phyloP scores from a whole-genome alignment of 768 basidiomycete species.

The Daedaleopsis nitida region DNA sequence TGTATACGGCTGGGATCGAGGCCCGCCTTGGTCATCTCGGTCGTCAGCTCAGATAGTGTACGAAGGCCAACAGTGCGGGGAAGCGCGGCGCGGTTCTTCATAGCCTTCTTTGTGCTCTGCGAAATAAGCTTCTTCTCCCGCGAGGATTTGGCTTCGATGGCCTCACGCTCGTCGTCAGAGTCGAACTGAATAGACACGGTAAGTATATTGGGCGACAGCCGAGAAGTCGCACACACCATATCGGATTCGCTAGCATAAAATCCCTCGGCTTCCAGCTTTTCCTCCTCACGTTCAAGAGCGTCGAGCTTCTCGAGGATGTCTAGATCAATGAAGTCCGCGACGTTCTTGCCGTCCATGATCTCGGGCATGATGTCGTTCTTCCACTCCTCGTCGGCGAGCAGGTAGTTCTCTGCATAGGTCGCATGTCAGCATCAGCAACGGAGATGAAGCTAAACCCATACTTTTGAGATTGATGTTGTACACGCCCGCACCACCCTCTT shows the following conservation, averaged over 20 bases:
- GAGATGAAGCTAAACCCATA: slow-evolving; percentile 36
- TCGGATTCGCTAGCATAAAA: slow-evolving; percentile 93
- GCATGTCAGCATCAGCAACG: not conserved
- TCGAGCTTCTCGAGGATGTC: slow-evolving; percentile 97
- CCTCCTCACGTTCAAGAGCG: slow-evolving; percentile 95
- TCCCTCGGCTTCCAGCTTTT: slow-evolving; percentile 89
- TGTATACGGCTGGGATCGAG: slow-evolving; percentile 86
- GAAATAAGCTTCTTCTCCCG: slow-evolving; percentile 70
- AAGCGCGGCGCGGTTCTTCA: slow-evolving; percentile 80
- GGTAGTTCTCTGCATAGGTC: slow-evolving; percentile 72
- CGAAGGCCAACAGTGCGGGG: slow-evolving; percentile 76
- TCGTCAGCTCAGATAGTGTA: slow-evolving; percentile 72
- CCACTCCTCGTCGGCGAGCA: slow-evolving; percentile 90
- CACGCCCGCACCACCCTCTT: slow-evolving; percentile 88
- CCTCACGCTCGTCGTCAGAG: slow-evolving; percentile 77
- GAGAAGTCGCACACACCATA: slow-evolving; percentile 52
- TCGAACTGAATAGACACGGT: slow-evolving; percentile 39
- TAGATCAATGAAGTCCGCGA: slow-evolving; percentile 97
- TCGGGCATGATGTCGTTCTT: slow-evolving; percentile 98
- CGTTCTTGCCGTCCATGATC: slow-evolving; percentile 97
- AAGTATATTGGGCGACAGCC: not conserved
- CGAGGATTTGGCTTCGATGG: slow-evolving; percentile 56
- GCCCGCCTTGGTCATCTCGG: slow-evolving; percentile 83
- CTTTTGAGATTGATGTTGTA: slow-evolving; percentile 90
- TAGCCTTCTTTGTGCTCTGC: slow-evolving; percentile 80